A percentile compares a stretch with the other conserved stretches of the same genome.
Conservation (phyloP, 139 green algal species). For the Chlamydomonas eustigma region DNA sequence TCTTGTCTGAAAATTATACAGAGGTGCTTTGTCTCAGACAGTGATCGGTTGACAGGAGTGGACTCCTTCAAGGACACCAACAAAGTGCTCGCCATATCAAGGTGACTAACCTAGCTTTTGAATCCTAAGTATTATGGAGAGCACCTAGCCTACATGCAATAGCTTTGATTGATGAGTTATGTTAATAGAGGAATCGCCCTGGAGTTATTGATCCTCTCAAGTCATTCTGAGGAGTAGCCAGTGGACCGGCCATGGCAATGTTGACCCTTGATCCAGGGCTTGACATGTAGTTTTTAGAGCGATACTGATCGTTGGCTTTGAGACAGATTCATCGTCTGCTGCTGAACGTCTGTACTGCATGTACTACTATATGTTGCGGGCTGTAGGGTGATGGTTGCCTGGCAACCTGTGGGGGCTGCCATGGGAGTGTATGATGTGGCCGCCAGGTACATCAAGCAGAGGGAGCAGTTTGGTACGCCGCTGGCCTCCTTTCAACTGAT, state of each 20-base stretch:
- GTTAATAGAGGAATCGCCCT: too few relatives aligned
- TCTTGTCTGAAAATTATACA: too few relatives aligned
- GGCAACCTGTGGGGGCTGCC: conserved; percentile 88
- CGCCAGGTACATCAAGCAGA: conserved; percentile 53
- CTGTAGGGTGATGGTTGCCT: conserved; percentile 83
- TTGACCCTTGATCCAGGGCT: not conserved
- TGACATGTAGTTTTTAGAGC: too few relatives aligned
- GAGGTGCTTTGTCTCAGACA: conserved; percentile 82
- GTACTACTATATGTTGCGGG: not conserved
- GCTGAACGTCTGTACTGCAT: conserved; percentile 11
- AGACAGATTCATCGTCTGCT: too few relatives aligned
- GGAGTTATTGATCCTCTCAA: too few relatives aligned
- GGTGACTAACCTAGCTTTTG: too few relatives aligned
- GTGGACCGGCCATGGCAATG: too few relatives aligned
- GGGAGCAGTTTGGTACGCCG: conserved; percentile 80
- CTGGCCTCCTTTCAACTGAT: conserved; percentile 81
- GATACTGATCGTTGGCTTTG: too few relatives aligned
- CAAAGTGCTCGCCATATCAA: conserved; percentile 48
- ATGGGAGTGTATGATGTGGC: conserved; percentile 91
- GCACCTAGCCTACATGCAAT: too few relatives aligned
- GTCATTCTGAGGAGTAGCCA: too few relatives aligned
- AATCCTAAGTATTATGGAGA: too few relatives aligned
- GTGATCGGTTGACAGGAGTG: conserved; percentile 76
- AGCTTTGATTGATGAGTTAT: too few relatives aligned
- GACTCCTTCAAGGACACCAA: conserved; percentile 67